Conservation (phyloP, 2,329 filamentous ascomycete species). For the Nothomitra cinnamomea region DNA sequence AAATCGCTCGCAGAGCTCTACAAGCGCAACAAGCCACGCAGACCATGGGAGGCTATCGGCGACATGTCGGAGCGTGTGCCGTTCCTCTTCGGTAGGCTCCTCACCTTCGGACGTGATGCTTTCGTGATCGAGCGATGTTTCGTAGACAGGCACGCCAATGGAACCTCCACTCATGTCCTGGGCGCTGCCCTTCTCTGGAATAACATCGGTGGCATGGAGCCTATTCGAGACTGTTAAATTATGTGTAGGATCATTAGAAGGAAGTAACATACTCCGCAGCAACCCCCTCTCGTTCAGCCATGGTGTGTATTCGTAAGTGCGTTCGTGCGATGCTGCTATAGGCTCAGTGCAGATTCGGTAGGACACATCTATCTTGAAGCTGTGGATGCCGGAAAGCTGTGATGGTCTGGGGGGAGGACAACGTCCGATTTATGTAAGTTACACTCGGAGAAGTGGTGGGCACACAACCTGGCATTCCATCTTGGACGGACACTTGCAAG, state of each 20-base stretch:
- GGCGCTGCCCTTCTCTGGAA: not conserved
- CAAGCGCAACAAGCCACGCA: slow-evolving; percentile 30
- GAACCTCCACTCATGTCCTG: not conserved
- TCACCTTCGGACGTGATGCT: slow-evolving; percentile 16
- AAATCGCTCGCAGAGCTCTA: slow-evolving; percentile 33
- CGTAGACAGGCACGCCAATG: not conserved
- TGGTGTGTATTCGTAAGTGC: not conserved
- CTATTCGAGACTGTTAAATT: not conserved
- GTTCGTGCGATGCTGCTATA: not conserved
- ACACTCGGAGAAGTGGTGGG: no score
- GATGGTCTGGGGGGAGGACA: no score
- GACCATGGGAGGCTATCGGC: slow-evolving; percentile 28
- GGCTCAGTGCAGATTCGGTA: not conserved
- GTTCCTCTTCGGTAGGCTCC: slow-evolving; percentile 27
- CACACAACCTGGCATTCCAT: no score
- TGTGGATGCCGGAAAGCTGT: no score
- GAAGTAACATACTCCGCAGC: not conserved
- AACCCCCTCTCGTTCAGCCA: slow-evolving; percentile 1
- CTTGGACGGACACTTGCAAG: no score
- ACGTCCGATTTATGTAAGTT: no score
- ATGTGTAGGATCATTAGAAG: not conserved
- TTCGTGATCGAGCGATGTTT: not conserved
- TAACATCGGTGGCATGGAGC: slow-evolving; percentile 5
- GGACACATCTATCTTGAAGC: no score
- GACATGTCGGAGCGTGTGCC: slow-evolving; percentile 26